phyloP scores from a whole-genome alignment of 164 flowering plant species.

The Annona squamosa region DNA sequence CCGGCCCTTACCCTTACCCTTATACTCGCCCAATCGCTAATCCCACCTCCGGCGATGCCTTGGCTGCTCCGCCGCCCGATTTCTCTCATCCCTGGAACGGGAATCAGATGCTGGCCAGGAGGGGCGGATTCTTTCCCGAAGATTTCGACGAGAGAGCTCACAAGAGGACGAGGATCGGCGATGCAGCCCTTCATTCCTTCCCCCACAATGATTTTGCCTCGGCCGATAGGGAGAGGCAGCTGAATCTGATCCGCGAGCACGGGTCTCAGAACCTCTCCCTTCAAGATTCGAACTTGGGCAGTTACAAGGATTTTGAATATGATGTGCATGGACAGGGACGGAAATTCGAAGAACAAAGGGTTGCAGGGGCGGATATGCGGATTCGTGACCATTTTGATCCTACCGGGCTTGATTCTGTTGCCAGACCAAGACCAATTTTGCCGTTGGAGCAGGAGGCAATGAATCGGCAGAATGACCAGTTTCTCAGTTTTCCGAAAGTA shows the following conservation, averaged over 20 bases:
- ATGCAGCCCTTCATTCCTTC: conserved; percentile 12
- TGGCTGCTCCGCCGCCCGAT: neutral
- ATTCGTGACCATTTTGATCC: conserved; percentile 1
- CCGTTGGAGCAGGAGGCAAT: conserved; percentile 4
- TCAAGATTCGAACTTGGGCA: neutral
- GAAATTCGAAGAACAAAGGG: conserved; percentile 12
- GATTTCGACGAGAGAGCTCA: conserved; percentile 27
- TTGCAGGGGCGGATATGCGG: neutral
- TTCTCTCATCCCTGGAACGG: conserved; percentile 16
- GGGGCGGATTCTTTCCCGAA: conserved; percentile 17
- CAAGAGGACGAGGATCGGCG: conserved; percentile 59
- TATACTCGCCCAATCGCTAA: conserved; percentile 1
- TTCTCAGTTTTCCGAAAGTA: neutral
- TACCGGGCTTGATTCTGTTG: conserved; percentile 15
- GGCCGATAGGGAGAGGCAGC: conserved; percentile 53
- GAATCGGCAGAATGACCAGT: conserved; percentile 1
- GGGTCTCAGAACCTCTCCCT: conserved; percentile 29
- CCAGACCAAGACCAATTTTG: conserved; percentile 5
- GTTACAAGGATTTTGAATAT: neutral
- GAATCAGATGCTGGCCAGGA: conserved; percentile 20
- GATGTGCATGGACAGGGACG: neutral
- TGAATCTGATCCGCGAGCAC: conserved; percentile 69
- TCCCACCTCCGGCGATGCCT: conserved; percentile 8
- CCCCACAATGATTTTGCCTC: conserved; percentile 8
- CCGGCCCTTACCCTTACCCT: conserved; percentile 1